These are phyloP conservation scores for Arthrocladium fulminans DNA, from an alignment of 2,329 filamentous ascomycete genomes.

Conservation along the genomic window DNA sequence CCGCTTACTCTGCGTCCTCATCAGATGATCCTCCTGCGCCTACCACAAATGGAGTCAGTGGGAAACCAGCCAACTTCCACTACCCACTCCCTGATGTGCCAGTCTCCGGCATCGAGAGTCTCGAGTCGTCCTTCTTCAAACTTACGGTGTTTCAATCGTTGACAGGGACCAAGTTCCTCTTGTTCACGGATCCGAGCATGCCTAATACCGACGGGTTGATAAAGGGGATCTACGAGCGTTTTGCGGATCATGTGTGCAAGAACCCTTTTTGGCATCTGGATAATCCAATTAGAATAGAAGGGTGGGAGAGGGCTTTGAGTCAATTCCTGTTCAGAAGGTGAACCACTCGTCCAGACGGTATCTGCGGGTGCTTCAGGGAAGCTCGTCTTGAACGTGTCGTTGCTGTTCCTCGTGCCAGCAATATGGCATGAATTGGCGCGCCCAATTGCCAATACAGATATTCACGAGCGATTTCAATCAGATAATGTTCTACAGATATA, in stretches of 20 bases:
- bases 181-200: constrained; percentile 88
- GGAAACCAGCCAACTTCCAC: constrained; percentile 15
- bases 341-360: neutral
- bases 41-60: constrained; percentile 13
- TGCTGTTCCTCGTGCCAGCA: too few species aligned
- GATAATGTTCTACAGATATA: too few species aligned
- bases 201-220: constrained; percentile 78
- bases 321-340: constrained; percentile 62
- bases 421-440: too few species aligned
- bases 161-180: constrained; percentile 88
- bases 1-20: constrained; percentile 27
- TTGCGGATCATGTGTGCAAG: constrained; percentile 97
- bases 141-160: constrained; percentile 92
- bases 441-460: too few species aligned
- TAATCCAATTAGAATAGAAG: constrained; percentile 93
- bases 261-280: constrained; percentile 98
- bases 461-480: too few species aligned
- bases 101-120: constrained; percentile 68
- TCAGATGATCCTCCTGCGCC: constrained; percentile 24
- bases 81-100: constrained; percentile 28
- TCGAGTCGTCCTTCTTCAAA: constrained; percentile 90
- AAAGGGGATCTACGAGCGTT: constrained; percentile 82
- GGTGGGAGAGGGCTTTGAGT: constrained; percentile 78
- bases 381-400: too few species aligned
- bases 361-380: neutral